These are phyloP conservation scores for Nematodospora anomalae DNA, from an alignment of 1,139 yeast species.

Conservation along the genomic window DNA sequence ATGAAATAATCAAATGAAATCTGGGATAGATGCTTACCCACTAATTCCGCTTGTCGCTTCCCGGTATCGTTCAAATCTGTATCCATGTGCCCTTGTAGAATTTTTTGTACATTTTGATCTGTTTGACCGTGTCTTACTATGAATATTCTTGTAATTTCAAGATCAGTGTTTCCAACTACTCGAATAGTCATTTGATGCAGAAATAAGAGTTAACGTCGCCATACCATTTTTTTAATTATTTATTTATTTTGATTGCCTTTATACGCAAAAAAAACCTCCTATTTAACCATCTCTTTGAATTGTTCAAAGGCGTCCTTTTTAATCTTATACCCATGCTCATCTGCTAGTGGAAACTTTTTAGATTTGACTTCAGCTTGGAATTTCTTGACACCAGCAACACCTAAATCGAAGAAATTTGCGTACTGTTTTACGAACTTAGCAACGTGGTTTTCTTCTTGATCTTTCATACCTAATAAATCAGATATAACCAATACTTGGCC, in stretches of 20 bases:
- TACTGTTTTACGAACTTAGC: conserved; percentile 83
- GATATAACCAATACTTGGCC: conserved; percentile 92
- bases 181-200: conserved; percentile 28
- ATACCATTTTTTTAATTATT: too few relatives aligned
- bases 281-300: conserved; percentile 27
- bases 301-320: conserved; percentile 62
- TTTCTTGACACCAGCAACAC: conserved; percentile 50
- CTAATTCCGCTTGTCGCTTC: conserved; percentile 49
- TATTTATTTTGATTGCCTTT: background rate
- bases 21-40: conserved; percentile 42
- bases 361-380: conserved; percentile 62
- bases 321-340: conserved; percentile 68
- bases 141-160: conserved; percentile 49
- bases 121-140: conserved; percentile 83
- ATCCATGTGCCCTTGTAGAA: conserved; percentile 74
- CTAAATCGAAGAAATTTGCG: conserved; percentile 49
- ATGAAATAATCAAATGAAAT: conserved; percentile 52
- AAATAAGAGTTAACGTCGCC: too few relatives aligned
- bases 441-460: conserved; percentile 41
- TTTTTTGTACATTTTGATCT: conserved; percentile 61
- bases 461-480: conserved; percentile 77
- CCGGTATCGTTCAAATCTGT: conserved; percentile 63
- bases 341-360: conserved; percentile 59
- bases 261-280: conserved; percentile 4
- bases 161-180: conserved; percentile 34